Percentiles rank a stretch among this genome's conserved stretches.
These are phyloP conservation scores for Solanum hybrid DNA, from an alignment of 305 asterid species.

Conservation along the genomic window DNA sequence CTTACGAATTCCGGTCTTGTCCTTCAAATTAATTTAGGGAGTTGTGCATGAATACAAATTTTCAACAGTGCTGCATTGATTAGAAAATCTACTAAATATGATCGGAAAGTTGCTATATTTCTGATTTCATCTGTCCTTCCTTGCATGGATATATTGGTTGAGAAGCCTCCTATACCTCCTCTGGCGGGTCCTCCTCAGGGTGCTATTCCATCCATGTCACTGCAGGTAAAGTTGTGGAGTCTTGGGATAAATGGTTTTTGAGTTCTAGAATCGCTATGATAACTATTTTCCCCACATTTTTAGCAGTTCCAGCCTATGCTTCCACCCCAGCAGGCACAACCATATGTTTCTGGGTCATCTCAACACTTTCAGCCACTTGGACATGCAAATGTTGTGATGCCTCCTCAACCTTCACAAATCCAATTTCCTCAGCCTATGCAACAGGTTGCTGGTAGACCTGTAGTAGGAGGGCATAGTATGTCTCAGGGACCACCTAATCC, in stretches of 20 bases:
- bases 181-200: constrained; percentile 53
- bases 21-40: not conserved
- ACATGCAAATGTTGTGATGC: constrained; percentile 48
- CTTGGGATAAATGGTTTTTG: not conserved
- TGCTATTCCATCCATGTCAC: constrained; percentile 60
- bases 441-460: constrained; percentile 49
- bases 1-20: not conserved
- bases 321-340: constrained; percentile 52
- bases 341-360: constrained; percentile 49
- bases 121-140: not conserved
- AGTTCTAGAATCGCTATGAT: constrained; percentile 3
- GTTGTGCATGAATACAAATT: not conserved
- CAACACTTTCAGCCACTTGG: constrained; percentile 69
- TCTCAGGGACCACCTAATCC: constrained; percentile 52
- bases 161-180: constrained; percentile 60
- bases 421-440: constrained; percentile 56
- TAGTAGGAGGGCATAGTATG: constrained; percentile 38
- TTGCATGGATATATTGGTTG: constrained; percentile 20
- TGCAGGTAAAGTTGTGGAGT: constrained; percentile 48
- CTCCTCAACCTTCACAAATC: constrained; percentile 46
- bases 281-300: not conserved
- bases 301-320: constrained; percentile 29
- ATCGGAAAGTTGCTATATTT: not conserved
- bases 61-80: not conserved
- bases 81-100: not conserved